A percentile compares a stretch with the other conserved stretches of the same genome.
phyloP scores from a whole-genome alignment of 352 stramenopile species.

The Pythium rhizo-oryzae region DNA sequence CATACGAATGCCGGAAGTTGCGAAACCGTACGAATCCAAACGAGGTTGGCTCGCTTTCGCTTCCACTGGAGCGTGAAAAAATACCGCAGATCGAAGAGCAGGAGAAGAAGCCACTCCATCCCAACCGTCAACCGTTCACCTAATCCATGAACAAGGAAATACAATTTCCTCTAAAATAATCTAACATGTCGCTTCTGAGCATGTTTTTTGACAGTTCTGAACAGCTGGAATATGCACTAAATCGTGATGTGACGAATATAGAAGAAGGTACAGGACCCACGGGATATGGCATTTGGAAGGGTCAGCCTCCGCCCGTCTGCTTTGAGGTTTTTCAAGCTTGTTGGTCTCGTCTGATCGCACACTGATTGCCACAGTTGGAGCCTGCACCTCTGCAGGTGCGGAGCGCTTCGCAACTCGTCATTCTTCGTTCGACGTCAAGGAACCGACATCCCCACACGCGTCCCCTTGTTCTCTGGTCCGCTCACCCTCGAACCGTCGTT shows the following conservation, averaged over 20 bases:
- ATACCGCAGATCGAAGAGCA: not conserved
- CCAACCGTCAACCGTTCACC: conserved; percentile 12
- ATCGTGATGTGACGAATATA: not conserved
- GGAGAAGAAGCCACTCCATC: conserved; percentile 1
- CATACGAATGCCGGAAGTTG: too few species aligned
- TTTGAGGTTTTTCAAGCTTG: conserved; percentile 8
- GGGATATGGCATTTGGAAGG: conserved; percentile 1
- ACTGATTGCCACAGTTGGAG: conserved; percentile 14
- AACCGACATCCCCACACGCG: not conserved
- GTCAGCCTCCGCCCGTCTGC: not conserved
- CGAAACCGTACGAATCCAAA: too few species aligned
- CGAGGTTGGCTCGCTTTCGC: too few species aligned
- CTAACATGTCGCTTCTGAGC: not conserved
- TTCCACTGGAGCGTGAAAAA: too few species aligned
- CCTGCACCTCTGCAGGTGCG: not conserved
- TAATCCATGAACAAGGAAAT: conserved; percentile 15
- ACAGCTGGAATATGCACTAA: too few species aligned
- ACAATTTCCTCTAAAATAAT: conserved; percentile 8
- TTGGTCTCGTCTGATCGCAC: not conserved
- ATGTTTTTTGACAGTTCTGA: conserved; percentile 3
- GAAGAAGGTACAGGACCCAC: not conserved
- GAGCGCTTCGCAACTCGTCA: conserved; percentile 1
- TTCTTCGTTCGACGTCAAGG: conserved; percentile 9
- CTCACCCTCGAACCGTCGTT: not conserved
- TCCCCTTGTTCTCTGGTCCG: not conserved